Evolutionary conservation across 2,329 filamentous ascomycete species (phyloP).

Genomic region (Xylaria sp.): DNA sequence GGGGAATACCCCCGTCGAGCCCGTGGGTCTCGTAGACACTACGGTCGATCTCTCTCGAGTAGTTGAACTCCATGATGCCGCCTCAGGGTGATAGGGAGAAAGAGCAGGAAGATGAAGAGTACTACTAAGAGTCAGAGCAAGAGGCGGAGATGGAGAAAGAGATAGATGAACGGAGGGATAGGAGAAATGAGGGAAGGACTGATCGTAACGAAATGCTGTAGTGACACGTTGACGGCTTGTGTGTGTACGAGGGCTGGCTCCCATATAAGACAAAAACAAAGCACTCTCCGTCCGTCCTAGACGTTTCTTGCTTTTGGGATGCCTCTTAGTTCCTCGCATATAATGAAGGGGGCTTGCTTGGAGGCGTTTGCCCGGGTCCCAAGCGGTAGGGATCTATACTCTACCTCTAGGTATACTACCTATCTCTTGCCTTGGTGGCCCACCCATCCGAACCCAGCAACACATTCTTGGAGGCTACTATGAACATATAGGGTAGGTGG

Average conservation of each 20-base stretch:
- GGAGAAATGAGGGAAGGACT: neutral
- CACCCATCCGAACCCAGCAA: slow-evolving; percentile 28
- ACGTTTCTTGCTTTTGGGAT: slow-evolving; percentile 32
- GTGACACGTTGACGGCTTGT: neutral
- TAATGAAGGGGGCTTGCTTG: slow-evolving; percentile 19
- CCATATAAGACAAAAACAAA: slow-evolving; percentile 3
- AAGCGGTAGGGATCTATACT: slow-evolving; percentile 21
- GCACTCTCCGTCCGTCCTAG: slow-evolving; percentile 14
- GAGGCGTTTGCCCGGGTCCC: slow-evolving; percentile 19
- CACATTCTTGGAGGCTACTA: slow-evolving; percentile 16
- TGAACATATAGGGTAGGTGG: slow-evolving; percentile 18
- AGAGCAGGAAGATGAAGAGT: neutral
- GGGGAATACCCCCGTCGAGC: slow-evolving; percentile 45
- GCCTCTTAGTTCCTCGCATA: slow-evolving; percentile 14
- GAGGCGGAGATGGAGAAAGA: neutral
- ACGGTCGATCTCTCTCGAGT: slow-evolving; percentile 46
- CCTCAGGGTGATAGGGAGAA: neutral
- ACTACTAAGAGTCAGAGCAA: neutral
- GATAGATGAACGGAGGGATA: neutral
- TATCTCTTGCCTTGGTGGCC: slow-evolving; percentile 20
- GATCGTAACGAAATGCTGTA: neutral
- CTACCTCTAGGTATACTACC: neutral
- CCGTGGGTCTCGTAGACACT: slow-evolving; percentile 46
- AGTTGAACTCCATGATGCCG: slow-evolving; percentile 45
- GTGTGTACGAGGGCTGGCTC: neutral